Conservation (phyloP, 2,329 filamentous ascomycete genomes). For the Colletotrichum siamense region DNA sequence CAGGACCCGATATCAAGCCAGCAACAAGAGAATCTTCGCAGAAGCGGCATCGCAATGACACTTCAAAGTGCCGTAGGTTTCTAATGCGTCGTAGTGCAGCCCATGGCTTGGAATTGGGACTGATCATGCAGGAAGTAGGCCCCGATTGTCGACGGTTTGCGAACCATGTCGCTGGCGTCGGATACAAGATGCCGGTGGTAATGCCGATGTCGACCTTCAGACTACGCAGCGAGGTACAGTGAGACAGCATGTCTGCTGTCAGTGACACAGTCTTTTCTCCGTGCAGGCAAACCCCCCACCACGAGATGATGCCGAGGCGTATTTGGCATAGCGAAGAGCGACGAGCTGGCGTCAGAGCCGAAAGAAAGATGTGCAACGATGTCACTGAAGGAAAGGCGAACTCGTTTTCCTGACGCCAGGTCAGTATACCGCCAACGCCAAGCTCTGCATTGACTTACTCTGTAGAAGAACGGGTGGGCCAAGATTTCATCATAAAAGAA, state of each 20-base stretch:
- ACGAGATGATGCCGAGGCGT: background rate
- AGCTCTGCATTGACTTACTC: background rate
- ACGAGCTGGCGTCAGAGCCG: background rate
- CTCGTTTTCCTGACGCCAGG: background rate
- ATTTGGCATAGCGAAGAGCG: background rate
- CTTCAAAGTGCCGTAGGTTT: background rate
- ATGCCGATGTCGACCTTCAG: background rate
- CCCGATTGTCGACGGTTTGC: background rate
- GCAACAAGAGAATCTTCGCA: background rate
- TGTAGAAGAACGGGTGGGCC: background rate
- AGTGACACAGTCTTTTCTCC: background rate
- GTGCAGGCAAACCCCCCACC: background rate
- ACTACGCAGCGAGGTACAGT: background rate
- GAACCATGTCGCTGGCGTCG: background rate
- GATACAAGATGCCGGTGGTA: background rate
- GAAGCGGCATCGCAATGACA: background rate
- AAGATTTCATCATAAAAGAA: background rate
- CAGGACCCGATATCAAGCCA: background rate
- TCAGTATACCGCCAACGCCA: background rate
- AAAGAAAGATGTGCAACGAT: background rate
- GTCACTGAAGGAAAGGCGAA: background rate
- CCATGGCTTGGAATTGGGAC: background rate
- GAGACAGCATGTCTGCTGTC: background rate
- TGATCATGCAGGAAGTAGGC: background rate
- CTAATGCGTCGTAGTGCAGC: background rate